These are phyloP conservation scores for Fusarium metavorans DNA, from an alignment of 2,329 filamentous ascomycete species.

Conservation along the genomic window DNA sequence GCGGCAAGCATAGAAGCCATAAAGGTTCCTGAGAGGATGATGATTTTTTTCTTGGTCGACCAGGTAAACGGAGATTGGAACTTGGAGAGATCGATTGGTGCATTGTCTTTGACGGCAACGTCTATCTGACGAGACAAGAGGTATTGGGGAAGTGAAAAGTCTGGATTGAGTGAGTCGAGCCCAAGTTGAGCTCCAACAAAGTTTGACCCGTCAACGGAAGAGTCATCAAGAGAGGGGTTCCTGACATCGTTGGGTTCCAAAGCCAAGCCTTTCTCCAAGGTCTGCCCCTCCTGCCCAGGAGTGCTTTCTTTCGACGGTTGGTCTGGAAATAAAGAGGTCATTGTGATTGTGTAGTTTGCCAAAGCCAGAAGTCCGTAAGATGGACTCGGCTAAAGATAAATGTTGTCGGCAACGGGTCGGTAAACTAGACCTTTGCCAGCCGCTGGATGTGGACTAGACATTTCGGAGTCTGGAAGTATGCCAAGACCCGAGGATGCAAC, in stretches of 20 bases:
- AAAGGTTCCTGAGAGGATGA: slow-evolving; percentile 39
- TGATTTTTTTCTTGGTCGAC: slow-evolving; percentile 30
- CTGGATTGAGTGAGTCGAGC: slow-evolving; percentile 5
- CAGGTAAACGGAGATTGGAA: slow-evolving; percentile 24
- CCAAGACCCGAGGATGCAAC: not conserved
- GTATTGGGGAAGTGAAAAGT: not conserved
- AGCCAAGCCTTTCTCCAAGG: not conserved
- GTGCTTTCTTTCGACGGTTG: not conserved
- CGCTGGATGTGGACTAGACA: not conserved
- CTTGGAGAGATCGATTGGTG: not conserved
- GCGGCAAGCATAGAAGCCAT: slow-evolving; percentile 69
- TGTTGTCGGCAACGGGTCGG: not conserved
- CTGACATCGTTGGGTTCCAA: not conserved
- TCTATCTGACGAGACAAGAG: not conserved
- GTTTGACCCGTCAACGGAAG: not conserved
- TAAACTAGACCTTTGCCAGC: not conserved
- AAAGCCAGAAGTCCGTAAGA: not conserved
- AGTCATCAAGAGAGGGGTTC: not conserved
- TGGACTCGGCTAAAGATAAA: not conserved
- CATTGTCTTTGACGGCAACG: not conserved
- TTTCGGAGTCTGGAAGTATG: not conserved
- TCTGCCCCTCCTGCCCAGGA: not conserved
- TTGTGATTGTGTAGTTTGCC: not conserved
- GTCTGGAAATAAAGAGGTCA: not conserved
- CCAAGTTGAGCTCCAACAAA: not conserved